Evolutionary conservation across 2,329 filamentous ascomycete species (phyloP), one percentile per base, ranked within the genome.

Genomic region (Cercospora sp.): DNA sequence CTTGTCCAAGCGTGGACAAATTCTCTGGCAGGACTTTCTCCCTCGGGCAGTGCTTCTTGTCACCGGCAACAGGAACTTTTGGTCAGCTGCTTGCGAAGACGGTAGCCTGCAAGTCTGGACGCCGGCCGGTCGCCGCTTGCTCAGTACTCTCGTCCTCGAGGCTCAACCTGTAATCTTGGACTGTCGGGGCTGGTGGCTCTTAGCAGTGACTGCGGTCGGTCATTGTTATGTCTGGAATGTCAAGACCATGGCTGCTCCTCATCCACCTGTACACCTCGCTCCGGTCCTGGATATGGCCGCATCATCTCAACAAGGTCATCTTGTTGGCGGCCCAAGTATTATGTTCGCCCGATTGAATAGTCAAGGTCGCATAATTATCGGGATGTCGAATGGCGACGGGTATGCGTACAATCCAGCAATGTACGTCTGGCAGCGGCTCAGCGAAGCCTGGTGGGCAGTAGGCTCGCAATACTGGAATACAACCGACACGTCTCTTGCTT

Each of bases 391-490:
- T 74, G 95, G 95, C 20, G 94, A 99, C 74, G 95, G 95, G 1
- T 99, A 93, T 80, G 90, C 90, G 63, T 99, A 99, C 80, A 92
- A 92, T 1, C 87, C 91, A 0, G 85, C 86, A 18, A 91, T 99
- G 90, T 94, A 89, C 79, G 88, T 89, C 7, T 99, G 95, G 95
- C 94, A 98, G 79, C 89, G 94, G 9, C 84, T 99, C n/a, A 97
- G 93, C 2, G 96, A 99, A 78, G 87, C 92, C 1, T 99, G 95
- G 95, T 99, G 95, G 93, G 94, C 94, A 0, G 93, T 98, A 0
- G 94, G 94, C 18, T 97, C 92, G 73, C 95, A 99, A 78, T 99
- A 99, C 79, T 99, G 95, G 96, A 98, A 99, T 79, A 96, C 93
- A 0, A 97, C 93, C 63, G 95, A 97, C 75, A 93, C 93, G 1